Evolutionary conservation across 1,139 yeast species (phyloP).

Genomic region (Hemisphaericaspora lyxosophila): DNA sequence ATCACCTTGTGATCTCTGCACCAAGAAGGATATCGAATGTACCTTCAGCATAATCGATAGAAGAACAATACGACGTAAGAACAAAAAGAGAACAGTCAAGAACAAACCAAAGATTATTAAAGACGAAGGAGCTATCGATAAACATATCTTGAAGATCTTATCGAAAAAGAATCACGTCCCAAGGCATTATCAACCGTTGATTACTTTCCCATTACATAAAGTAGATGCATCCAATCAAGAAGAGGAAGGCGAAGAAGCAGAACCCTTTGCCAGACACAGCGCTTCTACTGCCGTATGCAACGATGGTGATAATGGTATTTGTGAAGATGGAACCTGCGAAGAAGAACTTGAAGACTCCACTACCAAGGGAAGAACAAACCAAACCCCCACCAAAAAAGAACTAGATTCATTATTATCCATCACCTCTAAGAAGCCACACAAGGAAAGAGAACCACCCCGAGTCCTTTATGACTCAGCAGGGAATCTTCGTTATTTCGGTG

Average conservation of each 20-base stretch:
- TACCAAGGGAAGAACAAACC: neutral
- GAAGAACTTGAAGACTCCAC: neutral
- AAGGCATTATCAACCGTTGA: conserved; percentile 12
- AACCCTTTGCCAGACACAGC: neutral
- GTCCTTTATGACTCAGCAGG: conserved; percentile 15
- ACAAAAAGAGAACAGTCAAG: conserved; percentile 11
- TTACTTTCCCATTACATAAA: conserved; percentile 14
- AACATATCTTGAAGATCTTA: conserved; percentile 10
- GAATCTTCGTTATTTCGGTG: conserved; percentile 25
- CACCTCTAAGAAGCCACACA: neutral
- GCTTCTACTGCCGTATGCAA: neutral
- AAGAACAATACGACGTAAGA: conserved; percentile 16
- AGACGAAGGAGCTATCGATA: conserved; percentile 11
- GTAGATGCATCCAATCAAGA: conserved; percentile 6
- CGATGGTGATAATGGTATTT: conserved; percentile 2
- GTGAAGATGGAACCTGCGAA: conserved; percentile 3
- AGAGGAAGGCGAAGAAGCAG: neutral
- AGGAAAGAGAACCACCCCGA: conserved; percentile 8
- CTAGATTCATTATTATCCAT: neutral
- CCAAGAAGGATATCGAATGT: conserved; percentile 25
- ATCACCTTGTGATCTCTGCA: conserved; percentile 28
- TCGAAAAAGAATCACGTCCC: conserved; percentile 10
- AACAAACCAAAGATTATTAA: conserved; percentile 2
- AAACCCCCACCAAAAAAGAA: conserved; percentile 1
- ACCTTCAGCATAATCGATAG: conserved; percentile 26